Evolutionary conservation across 345 rosid genomes (phyloP).

Genomic region (Brassica nigra): DNA sequence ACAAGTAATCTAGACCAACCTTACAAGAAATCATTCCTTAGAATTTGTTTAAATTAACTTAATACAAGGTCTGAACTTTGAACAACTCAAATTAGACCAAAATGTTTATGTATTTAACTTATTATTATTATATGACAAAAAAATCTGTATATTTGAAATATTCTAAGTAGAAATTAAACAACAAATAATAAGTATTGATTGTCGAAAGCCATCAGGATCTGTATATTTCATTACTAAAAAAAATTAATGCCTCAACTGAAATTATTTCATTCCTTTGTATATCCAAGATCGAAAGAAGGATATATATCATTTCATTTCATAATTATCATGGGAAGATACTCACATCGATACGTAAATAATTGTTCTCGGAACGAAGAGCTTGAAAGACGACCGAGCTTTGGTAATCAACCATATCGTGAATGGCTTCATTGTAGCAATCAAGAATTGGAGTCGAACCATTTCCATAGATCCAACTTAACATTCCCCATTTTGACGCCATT

Average conservation of each 20-base stretch:
- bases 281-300: neutral
- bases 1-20: neutral
- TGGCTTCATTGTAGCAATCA: constrained; percentile 53
- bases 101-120: neutral
- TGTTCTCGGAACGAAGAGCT: constrained; percentile 59
- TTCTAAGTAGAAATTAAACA: neutral
- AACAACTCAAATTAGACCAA: neutral
- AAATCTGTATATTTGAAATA: neutral
- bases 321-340: constrained; percentile 28
- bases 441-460: constrained; percentile 56
- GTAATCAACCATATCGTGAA: constrained; percentile 71
- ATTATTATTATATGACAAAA: neutral
- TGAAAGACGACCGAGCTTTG: constrained; percentile 57
- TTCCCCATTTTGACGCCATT: constrained; percentile 69
- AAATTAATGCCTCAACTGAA: neutral
- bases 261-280: neutral
- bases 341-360: constrained; percentile 73
- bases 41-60: neutral
- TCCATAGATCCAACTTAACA: constrained; percentile 52
- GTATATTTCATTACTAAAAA: neutral
- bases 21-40: neutral
- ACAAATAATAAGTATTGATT: neutral
- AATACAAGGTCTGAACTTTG: neutral
- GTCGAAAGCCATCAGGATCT: neutral
- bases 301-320: neutral